These are phyloP conservation scores for Pythium rhizo-oryzae DNA, from an alignment of 352 stramenopile genomes.

Conservation along the genomic window DNA sequence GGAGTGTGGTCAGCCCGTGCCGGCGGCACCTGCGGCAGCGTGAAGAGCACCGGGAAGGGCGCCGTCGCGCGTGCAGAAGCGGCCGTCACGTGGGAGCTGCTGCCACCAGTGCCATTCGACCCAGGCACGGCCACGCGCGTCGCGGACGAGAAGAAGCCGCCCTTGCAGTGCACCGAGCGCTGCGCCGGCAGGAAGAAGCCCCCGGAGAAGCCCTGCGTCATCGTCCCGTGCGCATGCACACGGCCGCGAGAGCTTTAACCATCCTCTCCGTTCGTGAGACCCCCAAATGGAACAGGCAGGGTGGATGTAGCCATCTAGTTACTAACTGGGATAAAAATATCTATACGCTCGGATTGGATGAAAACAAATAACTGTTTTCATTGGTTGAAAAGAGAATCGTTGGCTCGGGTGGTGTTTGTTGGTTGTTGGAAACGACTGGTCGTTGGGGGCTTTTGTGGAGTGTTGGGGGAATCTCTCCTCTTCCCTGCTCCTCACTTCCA, in stretches of 20 bases:
- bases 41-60: conserved; percentile 14
- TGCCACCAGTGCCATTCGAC: not conserved
- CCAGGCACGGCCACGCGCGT: not conserved
- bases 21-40: conserved; percentile 9
- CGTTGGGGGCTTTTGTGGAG: not conserved
- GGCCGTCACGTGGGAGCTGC: not conserved
- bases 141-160: conserved; percentile 50
- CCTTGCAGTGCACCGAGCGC: conserved; percentile 54
- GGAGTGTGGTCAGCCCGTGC: not conserved
- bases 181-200: conserved; percentile 64
- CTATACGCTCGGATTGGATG: conserved; percentile 4
- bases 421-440: conserved; percentile 23
- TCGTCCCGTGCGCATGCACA: not conserved
- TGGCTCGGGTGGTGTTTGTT: conserved; percentile 5
- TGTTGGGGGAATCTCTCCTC: no score
- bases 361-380: not conserved
- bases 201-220: conserved; percentile 42
- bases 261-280: no score
- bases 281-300: no score
- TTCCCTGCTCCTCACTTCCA: no score
- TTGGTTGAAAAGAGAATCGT: conserved; percentile 13
- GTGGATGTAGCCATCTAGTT: conserved; percentile 22
- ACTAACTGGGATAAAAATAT: conserved; percentile 5
- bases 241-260: no score
- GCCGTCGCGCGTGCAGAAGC: not conserved